These are phyloP conservation scores for Calocybe cyanea DNA, from an alignment of 768 basidiomycete species.

Conservation along the genomic window DNA sequence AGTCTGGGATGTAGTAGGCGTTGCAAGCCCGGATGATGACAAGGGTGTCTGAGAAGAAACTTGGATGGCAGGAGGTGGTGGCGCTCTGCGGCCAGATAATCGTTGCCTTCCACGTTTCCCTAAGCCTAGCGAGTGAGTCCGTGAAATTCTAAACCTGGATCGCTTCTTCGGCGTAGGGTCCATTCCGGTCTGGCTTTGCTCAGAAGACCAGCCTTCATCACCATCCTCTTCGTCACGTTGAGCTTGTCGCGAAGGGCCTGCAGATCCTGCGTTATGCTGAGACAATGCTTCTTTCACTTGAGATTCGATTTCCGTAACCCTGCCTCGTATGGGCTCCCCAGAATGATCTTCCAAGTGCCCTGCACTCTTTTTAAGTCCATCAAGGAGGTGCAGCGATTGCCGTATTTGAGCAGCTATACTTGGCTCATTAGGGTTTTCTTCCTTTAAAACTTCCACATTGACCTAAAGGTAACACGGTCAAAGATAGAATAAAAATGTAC, in stretches of 20 bases:
- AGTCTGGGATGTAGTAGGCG: not conserved
- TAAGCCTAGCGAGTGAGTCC: conserved; percentile 9
- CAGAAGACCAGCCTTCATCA: conserved; percentile 66
- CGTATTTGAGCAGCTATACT: conserved; percentile 10
- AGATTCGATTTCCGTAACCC: conserved; percentile 12
- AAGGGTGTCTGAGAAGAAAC: not conserved
- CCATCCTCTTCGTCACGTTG: conserved; percentile 36
- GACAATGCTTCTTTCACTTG: conserved; percentile 12
- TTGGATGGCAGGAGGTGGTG: conserved; percentile 5
- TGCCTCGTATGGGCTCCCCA: conserved; percentile 1
- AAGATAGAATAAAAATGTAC: not conserved
- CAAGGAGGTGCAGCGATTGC: conserved; percentile 10
- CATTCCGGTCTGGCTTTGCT: conserved; percentile 29
- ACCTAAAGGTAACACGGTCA: conserved; percentile 36
- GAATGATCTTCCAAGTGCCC: conserved; percentile 7
- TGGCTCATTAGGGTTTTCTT: conserved; percentile 18
- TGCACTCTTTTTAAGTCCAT: conserved; percentile 9
- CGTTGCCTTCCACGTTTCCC: conserved; percentile 10
- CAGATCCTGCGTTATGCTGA: conserved; percentile 11
- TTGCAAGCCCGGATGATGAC: not conserved
- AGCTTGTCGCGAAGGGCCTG: conserved; percentile 9
- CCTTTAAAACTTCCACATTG: conserved; percentile 59
- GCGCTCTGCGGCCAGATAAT: conserved; percentile 11
- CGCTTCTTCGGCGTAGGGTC: conserved; percentile 8
- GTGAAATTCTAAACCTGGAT: conserved; percentile 6